Percentiles rank a stretch among this genome's conserved stretches.
These are phyloP conservation scores for Porcisia hertigi DNA, from an alignment of 208 protist species.

Conservation along the genomic window DNA sequence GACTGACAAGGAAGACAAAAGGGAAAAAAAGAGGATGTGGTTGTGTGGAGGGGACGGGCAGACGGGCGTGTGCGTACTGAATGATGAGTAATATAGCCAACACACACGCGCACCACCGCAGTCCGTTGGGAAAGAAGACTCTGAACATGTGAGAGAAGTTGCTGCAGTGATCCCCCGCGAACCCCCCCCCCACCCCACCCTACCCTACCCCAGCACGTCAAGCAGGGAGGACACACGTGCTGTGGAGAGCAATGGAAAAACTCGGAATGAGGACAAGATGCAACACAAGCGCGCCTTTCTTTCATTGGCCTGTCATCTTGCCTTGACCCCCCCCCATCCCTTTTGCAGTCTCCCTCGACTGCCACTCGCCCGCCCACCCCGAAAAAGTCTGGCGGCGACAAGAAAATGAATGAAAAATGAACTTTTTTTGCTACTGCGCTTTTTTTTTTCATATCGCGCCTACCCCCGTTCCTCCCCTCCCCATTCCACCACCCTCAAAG, in stretches of 20 bases:
- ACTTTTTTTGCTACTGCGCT: not conserved
- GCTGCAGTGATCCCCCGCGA: not conserved
- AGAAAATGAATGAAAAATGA: not conserved
- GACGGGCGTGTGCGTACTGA: not conserved
- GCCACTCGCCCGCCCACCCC: not conserved
- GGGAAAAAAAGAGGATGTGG: not conserved
- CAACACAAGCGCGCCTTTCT: constrained; percentile 6
- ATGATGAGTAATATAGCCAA: not conserved
- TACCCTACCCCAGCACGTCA: not conserved
- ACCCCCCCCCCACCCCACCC: not conserved
- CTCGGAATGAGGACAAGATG: not conserved
- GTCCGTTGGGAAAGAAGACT: not conserved
- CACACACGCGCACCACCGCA: not conserved
- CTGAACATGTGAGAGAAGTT: not conserved
- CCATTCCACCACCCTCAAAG: no score
- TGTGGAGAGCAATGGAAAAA: not conserved
- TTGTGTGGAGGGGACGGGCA: not conserved
- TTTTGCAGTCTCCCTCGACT: not conserved
- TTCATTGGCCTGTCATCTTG: not conserved
- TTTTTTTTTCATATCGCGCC: no score
- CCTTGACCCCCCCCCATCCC: not conserved
- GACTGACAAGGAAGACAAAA: not conserved
- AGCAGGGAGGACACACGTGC: not conserved
- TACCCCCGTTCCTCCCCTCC: no score
- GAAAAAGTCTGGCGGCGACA: not conserved